Base-by-base conservation (phyloP, 2,329 filamentous ascomycete genomes). In the Penicillium sp. region DNA sequence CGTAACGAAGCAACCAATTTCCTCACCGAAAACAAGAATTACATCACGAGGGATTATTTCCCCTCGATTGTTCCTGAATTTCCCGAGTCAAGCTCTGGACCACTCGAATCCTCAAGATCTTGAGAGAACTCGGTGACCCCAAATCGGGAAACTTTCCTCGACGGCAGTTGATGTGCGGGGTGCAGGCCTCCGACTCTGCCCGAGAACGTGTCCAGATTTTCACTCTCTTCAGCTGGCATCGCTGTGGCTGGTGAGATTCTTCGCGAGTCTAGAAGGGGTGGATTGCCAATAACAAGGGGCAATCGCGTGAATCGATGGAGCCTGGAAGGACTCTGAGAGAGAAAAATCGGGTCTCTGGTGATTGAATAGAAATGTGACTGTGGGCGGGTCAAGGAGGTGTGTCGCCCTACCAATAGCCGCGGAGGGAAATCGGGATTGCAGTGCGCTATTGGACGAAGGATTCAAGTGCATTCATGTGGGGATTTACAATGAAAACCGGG, bases 61-160 rank as follows among this genome's bases (percentile, higher is more conserved):
- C 30, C 31, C 30, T n/a, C 35, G 50, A 51, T 30, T 31, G 26
- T 53, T 53, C 50, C 50, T 53, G 38, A 30, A 53, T 23, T 35
- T n/a, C 9, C 50, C 50, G 50, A 53, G 9, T 9, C 26, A 9
- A 23, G 50, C 50, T 53, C 50, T 41, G 31, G 50, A 53, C 50
- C 48, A 11, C n/a, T 17, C 48, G 11, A 52, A 30, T 35, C 23
- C 48, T 51, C 48, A 46, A 8, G 7, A 23, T 26, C n/a, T 4
- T 13, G 46, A 47, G 26, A 21, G 7, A 23, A n/a, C 45, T 47
- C 35, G 35, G 35, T 41, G 35, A 41, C 35, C 35, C 29, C 53
- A 17, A 48, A 56, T 56, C 53, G 53, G 53, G 53, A 56, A 56
- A 56, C 53, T 56, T 48, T 56, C 29, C 53, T 48, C 53, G 26